Evolutionary conservation across 208 protist species (phyloP), one percentile per base, ranked within the genome.

Genomic region (Herpetomonas samuelpessoai): DNA sequence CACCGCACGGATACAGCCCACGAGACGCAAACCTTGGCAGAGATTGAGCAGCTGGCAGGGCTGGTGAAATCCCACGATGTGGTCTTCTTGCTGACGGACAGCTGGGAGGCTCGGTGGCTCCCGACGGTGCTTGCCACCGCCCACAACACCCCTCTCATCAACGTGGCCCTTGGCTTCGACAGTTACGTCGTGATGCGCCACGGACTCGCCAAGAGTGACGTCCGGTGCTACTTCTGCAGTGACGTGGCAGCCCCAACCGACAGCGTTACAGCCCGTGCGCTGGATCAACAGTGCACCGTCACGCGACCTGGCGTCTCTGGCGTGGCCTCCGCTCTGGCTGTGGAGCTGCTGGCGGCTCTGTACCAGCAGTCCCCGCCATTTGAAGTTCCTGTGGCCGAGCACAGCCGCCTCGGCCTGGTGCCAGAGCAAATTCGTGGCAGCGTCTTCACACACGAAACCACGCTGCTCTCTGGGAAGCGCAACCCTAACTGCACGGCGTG

Each of bases 221-320:
- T 99, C 3, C 97, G 98, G 26, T 99, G 98, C 70, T 99, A 99
- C 69, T 99, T 99, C 63, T 99, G 98, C 81, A 98, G 96, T 64
- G 97, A 99, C 62, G 83, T 98, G 2, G 79, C 97, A 16, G 95
- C 96, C 19, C 97, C 97, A 21, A 53, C 73, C 14, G 78, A 95
- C 77, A 95, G 85, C 24, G 80, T 97, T 18, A 86, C 81, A 16
- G 92, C 96, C 52, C 83, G 98, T 44, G 98, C 97, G 21, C 80
- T 99, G 0, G 98, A 99, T 78, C 96, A 99, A 80, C 98, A 99
- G 73, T 99, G 98, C 80, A 99, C 98, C 0, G 98, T 99, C 0
- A 98, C 98, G 0, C 79, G 89, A 28, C 93, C 91, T 9, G 97
- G 95, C 25, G 68, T 99, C 2, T 95, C 95, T 14, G 86, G 88